Conservation (phyloP, 768 basidiomycete species). For the Xanthoconium purpureum region DNA sequence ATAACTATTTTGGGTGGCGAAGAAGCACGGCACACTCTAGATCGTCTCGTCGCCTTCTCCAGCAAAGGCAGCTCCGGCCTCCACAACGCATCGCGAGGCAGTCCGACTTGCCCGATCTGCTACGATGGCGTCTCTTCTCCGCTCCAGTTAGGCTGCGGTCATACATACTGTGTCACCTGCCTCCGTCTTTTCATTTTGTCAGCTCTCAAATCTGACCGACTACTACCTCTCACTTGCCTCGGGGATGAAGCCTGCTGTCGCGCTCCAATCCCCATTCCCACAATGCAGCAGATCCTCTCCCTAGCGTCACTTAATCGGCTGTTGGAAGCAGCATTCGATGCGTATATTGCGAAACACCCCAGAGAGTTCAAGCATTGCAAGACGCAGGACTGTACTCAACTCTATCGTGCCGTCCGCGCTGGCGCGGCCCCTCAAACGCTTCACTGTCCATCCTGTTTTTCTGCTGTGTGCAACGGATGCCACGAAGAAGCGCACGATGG, state of each 20-base stretch:
- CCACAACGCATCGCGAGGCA: background rate
- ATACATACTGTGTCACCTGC: slow-evolving; percentile 64
- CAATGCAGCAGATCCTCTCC: slow-evolving; percentile 50
- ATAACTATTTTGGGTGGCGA: slow-evolving; percentile 57
- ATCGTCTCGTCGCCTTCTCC: slow-evolving; percentile 43
- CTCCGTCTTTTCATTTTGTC: slow-evolving; percentile 55
- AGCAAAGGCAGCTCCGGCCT: slow-evolving; percentile 17
- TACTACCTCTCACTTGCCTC: slow-evolving; percentile 71
- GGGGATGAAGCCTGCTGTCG: slow-evolving; percentile 61
- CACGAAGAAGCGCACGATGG: slow-evolving; percentile 61
- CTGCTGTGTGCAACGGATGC: slow-evolving; percentile 63
- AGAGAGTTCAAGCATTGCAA: slow-evolving; percentile 71
- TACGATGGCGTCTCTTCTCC: slow-evolving; percentile 41
- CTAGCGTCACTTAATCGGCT: slow-evolving; percentile 52
- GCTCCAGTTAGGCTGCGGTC: slow-evolving; percentile 57
- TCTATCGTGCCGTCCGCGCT: slow-evolving; percentile 54
- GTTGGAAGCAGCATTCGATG: slow-evolving; percentile 52
- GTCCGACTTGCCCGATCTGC: slow-evolving; percentile 51
- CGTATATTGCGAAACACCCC: slow-evolving; percentile 55
- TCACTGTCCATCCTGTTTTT: slow-evolving; percentile 68
- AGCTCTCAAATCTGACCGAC: slow-evolving; percentile 49
- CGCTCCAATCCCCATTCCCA: slow-evolving; percentile 48
- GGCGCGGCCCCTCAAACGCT: slow-evolving; percentile 37
- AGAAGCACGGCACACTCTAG: slow-evolving; percentile 47
- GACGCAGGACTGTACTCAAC: slow-evolving; percentile 71